A percentile compares a stretch with the other conserved stretches of the same genome.
phyloP scores from a whole-genome alignment of 139 green algal species.

The Auxenochlorella protothecoides region DNA sequence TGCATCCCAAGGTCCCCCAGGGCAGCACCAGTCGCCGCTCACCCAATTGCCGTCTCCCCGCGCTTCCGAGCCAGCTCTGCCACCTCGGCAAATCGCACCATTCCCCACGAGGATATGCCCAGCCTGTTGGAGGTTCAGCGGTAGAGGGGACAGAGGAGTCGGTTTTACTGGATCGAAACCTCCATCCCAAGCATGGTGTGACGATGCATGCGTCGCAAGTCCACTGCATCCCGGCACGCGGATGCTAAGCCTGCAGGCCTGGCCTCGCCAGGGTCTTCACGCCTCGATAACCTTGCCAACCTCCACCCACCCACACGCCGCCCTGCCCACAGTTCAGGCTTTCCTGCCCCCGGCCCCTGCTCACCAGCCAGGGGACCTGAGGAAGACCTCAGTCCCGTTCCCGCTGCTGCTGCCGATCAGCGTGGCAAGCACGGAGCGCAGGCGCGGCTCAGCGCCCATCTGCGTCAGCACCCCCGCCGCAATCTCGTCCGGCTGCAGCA shows the following conservation, averaged over 20 bases:
- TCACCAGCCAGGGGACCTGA: constrained; percentile 5
- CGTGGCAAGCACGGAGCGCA: constrained; percentile 13
- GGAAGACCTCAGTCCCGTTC: not conserved
- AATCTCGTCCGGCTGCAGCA: constrained; percentile 32
- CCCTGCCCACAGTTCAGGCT: not conserved
- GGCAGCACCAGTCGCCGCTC: not conserved
- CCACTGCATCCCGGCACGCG: too few relatives aligned
- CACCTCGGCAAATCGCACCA: constrained; percentile 5
- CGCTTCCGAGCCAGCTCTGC: constrained; percentile 10
- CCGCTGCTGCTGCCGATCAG: constrained; percentile 14
- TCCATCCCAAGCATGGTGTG: not conserved
- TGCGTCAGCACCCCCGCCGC: constrained; percentile 24
- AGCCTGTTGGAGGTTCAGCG: not conserved
- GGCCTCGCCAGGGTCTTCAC: too few relatives aligned
- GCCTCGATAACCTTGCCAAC: constrained; percentile 10
- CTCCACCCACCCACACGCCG: constrained; percentile 1
- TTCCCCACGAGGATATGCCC: not conserved
- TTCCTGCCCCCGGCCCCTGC: not conserved
- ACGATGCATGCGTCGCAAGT: not conserved
- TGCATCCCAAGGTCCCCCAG: not conserved
- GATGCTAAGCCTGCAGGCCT: too few relatives aligned
- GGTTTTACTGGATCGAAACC: too few relatives aligned
- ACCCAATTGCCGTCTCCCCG: constrained; percentile 21
- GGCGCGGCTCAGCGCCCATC: constrained; percentile 26
- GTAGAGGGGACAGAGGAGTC: too few relatives aligned